These are phyloP conservation scores for Viola pubescens DNA, from an alignment of 441 rosid species.

Conservation along the genomic window DNA sequence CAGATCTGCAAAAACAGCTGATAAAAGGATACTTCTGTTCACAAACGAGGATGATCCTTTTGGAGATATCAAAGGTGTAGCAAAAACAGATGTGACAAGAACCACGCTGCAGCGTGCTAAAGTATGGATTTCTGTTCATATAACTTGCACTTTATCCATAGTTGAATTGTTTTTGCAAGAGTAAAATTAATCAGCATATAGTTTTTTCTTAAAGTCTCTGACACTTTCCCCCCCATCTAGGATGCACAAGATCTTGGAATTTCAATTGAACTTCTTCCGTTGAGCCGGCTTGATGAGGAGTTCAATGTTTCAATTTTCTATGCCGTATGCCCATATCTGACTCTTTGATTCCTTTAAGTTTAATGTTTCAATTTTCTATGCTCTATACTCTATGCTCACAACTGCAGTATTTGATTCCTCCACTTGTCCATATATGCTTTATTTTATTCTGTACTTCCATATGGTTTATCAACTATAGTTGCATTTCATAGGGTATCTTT, in stretches of 20 bases:
- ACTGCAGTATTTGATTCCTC: too few relatives aligned
- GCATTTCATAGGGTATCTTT: constrained; percentile 8
- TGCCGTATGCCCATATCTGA: constrained; percentile 41
- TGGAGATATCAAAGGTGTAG: constrained; percentile 61
- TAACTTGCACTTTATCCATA: constrained; percentile 11
- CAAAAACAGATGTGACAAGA: constrained; percentile 77
- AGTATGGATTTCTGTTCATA: constrained; percentile 28
- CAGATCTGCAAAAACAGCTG: constrained; percentile 83
- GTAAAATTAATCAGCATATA: not conserved
- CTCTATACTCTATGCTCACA: too few relatives aligned
- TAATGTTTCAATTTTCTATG: not conserved
- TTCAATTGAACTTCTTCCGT: constrained; percentile 82
- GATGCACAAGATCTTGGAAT: constrained; percentile 97
- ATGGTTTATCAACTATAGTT: constrained; percentile 5
- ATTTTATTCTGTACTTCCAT: not conserved
- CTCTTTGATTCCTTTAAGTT: constrained; percentile 15
- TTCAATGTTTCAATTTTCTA: constrained; percentile 61
- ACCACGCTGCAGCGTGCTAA: constrained; percentile 97
- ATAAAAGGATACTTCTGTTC: constrained; percentile 72
- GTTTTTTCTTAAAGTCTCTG: not conserved
- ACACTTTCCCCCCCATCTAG: constrained; percentile 24
- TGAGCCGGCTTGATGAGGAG: constrained; percentile 51
- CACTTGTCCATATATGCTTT: not conserved
- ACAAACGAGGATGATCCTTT: constrained; percentile 95
- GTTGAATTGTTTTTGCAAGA: not conserved